phyloP scores from a whole-genome alignment of 2,329 filamentous ascomycete species.

The Bipolaris zeicola region DNA sequence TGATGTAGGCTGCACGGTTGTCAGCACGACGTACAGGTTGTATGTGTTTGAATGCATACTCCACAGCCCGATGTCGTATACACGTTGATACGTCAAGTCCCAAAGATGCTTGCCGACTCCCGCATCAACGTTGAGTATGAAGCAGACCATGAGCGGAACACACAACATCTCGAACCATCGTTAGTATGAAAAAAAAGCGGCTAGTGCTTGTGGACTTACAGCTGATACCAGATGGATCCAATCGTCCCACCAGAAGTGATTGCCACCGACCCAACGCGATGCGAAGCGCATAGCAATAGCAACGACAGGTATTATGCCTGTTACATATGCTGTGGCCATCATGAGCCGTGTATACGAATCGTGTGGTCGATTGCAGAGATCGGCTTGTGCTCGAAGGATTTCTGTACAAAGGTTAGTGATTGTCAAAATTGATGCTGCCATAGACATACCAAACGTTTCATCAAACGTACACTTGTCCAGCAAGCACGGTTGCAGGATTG shows the following conservation, averaged over 20 bases:
- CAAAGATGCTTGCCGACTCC: slow-evolving; percentile 6
- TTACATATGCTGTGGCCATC: slow-evolving; percentile 5
- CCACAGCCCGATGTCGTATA: slow-evolving; percentile 1
- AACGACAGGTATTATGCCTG: slow-evolving; percentile 5
- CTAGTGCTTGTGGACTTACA: slow-evolving; percentile 1
- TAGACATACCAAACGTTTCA: slow-evolving; percentile 2
- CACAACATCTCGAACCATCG: slow-evolving; percentile 1
- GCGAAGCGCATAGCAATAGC: slow-evolving; percentile 8
- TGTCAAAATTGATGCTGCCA: not conserved
- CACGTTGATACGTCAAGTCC: slow-evolving; percentile 10
- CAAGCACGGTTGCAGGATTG: slow-evolving; percentile 8
- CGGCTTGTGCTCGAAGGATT: slow-evolving; percentile 5
- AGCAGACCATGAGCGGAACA: slow-evolving; percentile 1
- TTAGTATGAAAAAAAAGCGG: not conserved
- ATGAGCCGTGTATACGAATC: not conserved
- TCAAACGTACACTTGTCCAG: slow-evolving; percentile 3
- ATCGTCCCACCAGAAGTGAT: slow-evolving; percentile 7
- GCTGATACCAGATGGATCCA: slow-evolving; percentile 8
- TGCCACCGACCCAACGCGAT: slow-evolving; percentile 4
- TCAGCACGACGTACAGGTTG: not conserved
- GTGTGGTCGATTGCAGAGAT: slow-evolving; percentile 7
- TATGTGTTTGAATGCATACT: not conserved
- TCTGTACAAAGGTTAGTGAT: not conserved
- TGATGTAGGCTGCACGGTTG: not conserved
- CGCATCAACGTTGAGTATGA: not conserved